A percentile compares a stretch with the other conserved stretches of the same genome.
Evolutionary conservation across 2,329 filamentous ascomycete genomes (phyloP).

Genomic region (Camillea tinctor): DNA sequence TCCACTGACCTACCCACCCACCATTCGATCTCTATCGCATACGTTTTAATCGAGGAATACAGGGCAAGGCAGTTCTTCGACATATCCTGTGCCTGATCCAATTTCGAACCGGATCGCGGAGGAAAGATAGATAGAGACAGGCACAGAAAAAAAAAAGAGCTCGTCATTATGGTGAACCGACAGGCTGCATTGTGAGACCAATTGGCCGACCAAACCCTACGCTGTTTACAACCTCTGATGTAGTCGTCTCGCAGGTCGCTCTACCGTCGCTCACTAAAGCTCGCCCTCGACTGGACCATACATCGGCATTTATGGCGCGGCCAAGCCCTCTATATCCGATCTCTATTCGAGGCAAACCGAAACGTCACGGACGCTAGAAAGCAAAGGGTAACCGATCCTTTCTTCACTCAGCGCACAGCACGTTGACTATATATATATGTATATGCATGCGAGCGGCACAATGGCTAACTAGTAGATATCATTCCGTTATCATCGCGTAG

Average conservation of each 20-base stretch:
- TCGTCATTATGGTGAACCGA: slow-evolving; percentile 42
- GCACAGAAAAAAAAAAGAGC: slow-evolving; percentile 10
- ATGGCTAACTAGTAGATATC: slow-evolving; percentile 5
- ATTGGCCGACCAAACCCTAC: slow-evolving; percentile 1
- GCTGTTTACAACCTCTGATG: slow-evolving; percentile 12
- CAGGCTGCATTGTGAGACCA: slow-evolving; percentile 50
- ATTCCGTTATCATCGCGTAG: slow-evolving; percentile 48
- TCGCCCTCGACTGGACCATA: slow-evolving; percentile 92
- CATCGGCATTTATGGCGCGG: slow-evolving; percentile 92
- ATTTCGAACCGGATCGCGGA: background rate
- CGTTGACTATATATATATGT: background rate
- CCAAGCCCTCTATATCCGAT: slow-evolving; percentile 93
- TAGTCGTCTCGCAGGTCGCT: slow-evolving; percentile 55
- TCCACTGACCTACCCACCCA: background rate
- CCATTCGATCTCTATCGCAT: background rate
- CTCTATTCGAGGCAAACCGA: slow-evolving; percentile 91
- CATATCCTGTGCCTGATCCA: no score
- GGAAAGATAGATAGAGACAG: background rate
- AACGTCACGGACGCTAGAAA: slow-evolving; percentile 80
- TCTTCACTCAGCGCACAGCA: slow-evolving; percentile 18
- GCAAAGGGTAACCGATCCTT: slow-evolving; percentile 63
- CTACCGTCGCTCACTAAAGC: slow-evolving; percentile 90
- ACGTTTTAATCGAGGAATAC: background rate
- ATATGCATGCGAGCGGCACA: background rate
- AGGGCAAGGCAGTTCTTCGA: no score